Base-by-base conservation (phyloP, 331 rosid genomes). In the Phaseolus coccineus region DNA sequence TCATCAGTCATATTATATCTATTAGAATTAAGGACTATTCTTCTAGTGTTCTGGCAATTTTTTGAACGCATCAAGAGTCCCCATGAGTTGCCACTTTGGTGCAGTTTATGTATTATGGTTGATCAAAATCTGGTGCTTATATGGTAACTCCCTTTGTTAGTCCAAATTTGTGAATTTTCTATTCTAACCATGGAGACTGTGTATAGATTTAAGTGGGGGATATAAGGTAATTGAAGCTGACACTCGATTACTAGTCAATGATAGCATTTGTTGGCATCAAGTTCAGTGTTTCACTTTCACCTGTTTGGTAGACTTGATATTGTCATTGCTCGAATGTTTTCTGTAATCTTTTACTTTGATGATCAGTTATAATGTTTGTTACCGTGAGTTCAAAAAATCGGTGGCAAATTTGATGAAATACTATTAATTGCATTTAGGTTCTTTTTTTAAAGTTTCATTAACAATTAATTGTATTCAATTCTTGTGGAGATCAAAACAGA, bases 111-210 rank as follows among this genome's bases (percentile, higher is more conserved):
- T 4, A 57, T 46, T 53, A 47, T 78, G 35, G 65, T 44, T 57
- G 40, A 69, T 78, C 42, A 61, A 61, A 59, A 69, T 78, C n/a
- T 57, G 30, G 15, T 35, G 67, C 13, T 33, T 33, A 64, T 33
- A 64, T 73, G 67, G 50, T 28, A 27, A 22, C 51, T 40, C 59
- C 3, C 42, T 4, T 28, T 11, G 59, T 28, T 62, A n/a, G 69
- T 80, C 22, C 53, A 31, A 67, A 55, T 56, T 31, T 69, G 31
- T 62, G 73, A 39, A 73, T 42, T 70, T 66, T 16, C 3, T 30
- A 55, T 31, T 61, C 52, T 66, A 40, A 66, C 24, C 33, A 19
- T 40, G 10, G 52, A 37, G 66, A 52, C 25, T 37, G n/a, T 22
- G 24, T 7, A 37, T 65, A 37, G 4, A 39, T 66, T 10, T 19